A percentile compares a stretch with the other conserved stretches of the same genome.
phyloP scores from a whole-genome alignment of 768 basidiomycete species.

The Trametes cinnabarina region DNA sequence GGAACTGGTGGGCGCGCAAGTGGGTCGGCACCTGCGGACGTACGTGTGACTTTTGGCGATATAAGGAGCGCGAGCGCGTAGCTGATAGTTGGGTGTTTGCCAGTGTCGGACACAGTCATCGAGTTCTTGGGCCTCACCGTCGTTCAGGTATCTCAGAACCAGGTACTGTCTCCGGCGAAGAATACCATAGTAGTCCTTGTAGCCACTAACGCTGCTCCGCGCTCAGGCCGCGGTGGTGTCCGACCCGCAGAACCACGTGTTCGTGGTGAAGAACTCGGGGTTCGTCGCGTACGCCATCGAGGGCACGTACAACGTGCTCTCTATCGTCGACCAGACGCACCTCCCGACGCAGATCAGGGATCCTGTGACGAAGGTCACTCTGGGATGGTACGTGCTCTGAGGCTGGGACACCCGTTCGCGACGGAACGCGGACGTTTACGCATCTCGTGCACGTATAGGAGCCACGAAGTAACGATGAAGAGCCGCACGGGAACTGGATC shows the following conservation, averaged over 20 bases:
- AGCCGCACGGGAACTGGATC: slow-evolving; percentile 45
- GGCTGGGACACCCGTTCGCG: too few relatives aligned
- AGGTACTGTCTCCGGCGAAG: slow-evolving; percentile 34
- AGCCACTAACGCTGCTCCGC: too few relatives aligned
- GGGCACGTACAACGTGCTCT: slow-evolving; percentile 73
- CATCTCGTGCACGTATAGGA: slow-evolving; percentile 31
- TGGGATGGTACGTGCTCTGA: slow-evolving; percentile 62
- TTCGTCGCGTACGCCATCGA: slow-evolving; percentile 77
- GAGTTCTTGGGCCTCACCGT: slow-evolving; percentile 77
- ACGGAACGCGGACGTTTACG: too few relatives aligned
- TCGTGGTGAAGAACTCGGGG: slow-evolving; percentile 76
- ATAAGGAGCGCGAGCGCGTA: too few relatives aligned
- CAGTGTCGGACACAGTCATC: slow-evolving; percentile 81
- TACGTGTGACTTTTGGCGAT: slow-evolving; percentile 26
- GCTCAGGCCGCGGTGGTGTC: slow-evolving; percentile 68
- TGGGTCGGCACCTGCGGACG: slow-evolving; percentile 69
- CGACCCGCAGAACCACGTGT: slow-evolving; percentile 73
- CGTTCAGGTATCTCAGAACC: slow-evolving; percentile 88
- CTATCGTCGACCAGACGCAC: slow-evolving; percentile 84
- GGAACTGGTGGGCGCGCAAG: slow-evolving; percentile 84
- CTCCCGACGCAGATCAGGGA: slow-evolving; percentile 60
- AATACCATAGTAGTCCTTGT: too few relatives aligned
- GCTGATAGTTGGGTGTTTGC: too few relatives aligned
- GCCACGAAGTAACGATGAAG: slow-evolving; percentile 78
- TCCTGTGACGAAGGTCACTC: slow-evolving; percentile 52